These are phyloP conservation scores for Alternaria brassicae DNA, from an alignment of 2,329 filamentous ascomycete genomes.

Conservation along the genomic window DNA sequence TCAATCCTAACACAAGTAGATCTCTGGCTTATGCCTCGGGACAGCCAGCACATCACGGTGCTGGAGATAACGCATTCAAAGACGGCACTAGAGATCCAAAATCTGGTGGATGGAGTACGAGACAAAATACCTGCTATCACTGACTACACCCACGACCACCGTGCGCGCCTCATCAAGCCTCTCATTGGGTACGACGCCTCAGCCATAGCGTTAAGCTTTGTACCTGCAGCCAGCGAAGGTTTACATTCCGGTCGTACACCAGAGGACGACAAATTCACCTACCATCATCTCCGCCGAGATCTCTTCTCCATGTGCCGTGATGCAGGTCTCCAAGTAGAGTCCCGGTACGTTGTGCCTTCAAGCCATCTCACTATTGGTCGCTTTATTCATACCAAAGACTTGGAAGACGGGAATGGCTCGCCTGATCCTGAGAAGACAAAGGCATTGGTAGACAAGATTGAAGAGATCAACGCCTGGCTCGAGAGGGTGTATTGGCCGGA, in stretches of 20 bases:
- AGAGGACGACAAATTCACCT: constrained; percentile 74
- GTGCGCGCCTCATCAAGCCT: constrained; percentile 80
- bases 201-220: constrained; percentile 84
- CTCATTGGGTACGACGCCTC: constrained; percentile 83
- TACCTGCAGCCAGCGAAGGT: constrained; percentile 75
- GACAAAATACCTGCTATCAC: constrained; percentile 66
- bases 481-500: constrained; percentile 72
- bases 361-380: constrained; percentile 88
- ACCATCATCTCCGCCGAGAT: constrained; percentile 88
- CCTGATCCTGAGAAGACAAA: constrained; percentile 63
- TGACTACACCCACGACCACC: constrained; percentile 70
- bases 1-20: constrained; percentile 55
- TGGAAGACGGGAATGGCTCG: constrained; percentile 52
- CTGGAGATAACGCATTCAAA: constrained; percentile 85
- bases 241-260: constrained; percentile 42
- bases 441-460: constrained; percentile 73
- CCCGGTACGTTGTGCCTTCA: constrained; percentile 86
- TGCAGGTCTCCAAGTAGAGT: constrained; percentile 73
- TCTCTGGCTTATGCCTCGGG: constrained; percentile 84
- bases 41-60: constrained; percentile 82
- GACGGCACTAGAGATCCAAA: constrained; percentile 71
- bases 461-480: constrained; percentile 79
- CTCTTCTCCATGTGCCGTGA: constrained; percentile 68
- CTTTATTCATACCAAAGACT: constrained; percentile 73
- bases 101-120: constrained; percentile 65